A percentile compares a stretch with the other conserved stretches of the same genome.
phyloP scores from a whole-genome alignment of 75 land plant species.

The Gnetum montanum region DNA sequence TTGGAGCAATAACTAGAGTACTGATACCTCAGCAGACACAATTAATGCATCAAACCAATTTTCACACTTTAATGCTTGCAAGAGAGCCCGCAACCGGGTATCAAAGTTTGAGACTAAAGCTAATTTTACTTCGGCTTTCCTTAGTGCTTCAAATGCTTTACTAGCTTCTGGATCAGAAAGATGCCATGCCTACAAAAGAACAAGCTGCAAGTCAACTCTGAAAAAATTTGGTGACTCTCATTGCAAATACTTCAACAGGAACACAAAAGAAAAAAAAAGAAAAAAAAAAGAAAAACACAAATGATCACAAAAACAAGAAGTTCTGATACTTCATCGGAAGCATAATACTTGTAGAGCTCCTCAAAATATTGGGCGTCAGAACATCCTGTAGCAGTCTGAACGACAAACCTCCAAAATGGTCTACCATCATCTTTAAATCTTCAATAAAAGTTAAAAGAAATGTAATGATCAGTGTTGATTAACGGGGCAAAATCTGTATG shows the following conservation, averaged over 20 bases:
- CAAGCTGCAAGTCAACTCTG: neutral
- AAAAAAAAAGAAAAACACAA: neutral
- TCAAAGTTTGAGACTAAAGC: constrained; percentile 90
- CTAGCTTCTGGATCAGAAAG: constrained; percentile 78
- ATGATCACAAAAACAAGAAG: no score
- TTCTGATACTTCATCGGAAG: constrained; percentile 71
- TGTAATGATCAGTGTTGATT: no score
- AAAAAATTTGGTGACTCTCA: no score
- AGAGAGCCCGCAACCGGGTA: constrained; percentile 61
- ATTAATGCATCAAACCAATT: constrained; percentile 91
- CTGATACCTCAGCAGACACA: constrained; percentile 78
- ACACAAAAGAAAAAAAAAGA: neutral
- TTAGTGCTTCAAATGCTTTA: constrained; percentile 57
- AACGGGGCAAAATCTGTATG: no score
- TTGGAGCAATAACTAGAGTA: neutral
- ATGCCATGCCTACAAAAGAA: constrained; percentile 66
- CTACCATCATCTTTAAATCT: constrained; percentile 77
- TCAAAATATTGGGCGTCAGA: constrained; percentile 68
- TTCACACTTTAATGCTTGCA: constrained; percentile 62
- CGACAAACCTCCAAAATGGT: constrained; percentile 83
- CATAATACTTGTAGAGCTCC: constrained; percentile 72
- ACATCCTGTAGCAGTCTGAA: constrained; percentile 75
- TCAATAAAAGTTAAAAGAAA: no score
- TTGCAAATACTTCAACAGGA: neutral
- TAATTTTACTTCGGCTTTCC: constrained; percentile 65